Base-by-base conservation (phyloP, 1,284 basidiomycete species). In the Puccinia polysora region DNA sequence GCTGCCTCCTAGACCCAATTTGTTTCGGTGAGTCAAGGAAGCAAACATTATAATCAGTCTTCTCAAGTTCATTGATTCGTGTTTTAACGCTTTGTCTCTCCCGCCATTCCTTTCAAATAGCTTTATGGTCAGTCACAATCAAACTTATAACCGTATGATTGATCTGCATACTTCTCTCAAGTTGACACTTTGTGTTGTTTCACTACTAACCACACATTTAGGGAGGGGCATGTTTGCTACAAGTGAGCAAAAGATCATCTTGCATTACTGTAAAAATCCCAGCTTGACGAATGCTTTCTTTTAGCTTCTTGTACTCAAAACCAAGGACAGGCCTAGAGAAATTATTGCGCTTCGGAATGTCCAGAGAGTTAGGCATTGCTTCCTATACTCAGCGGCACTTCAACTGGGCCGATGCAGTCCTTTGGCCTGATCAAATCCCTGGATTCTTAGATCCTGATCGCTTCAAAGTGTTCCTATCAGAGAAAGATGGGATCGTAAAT, bases 1-100 rank as follows among this genome's bases (percentile, higher is more conserved):
- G 56, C n/a, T 75, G 77, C 65, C 76, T 79, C 43, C 77, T 79
- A 47, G 78, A 79, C 56, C 78, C 78, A 1, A 77, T 79, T 4
- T 77, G 77, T 58, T 43, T 43, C 40, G 7, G 40, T 43, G 18
- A 8, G 40, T 43, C 7, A 18, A 43, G 7, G 40, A 43, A 43
- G 18, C 18, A 7, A 7, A 43, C 76, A 78, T 53, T 75, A 77
- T 60, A 74, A 79, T 7, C 79, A 77, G 77, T 75, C 76, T 12
- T 77, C 77, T 1, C 74, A 76, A 32, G 74, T 79, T 4, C 77
- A 76, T 65, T 64, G 72, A 49, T 78, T 78, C 58, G 78, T 79
- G 60, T 45, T 79, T 34, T 79, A 79, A 73, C 20, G 28, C n/a
- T n/a, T 36, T 58, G 28, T n/a, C 34, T 1, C 6, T 0, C 52